These are phyloP conservation scores for Ophiostoma australiae DNA, from an alignment of 2,329 filamentous ascomycete species.

Conservation along the genomic window DNA sequence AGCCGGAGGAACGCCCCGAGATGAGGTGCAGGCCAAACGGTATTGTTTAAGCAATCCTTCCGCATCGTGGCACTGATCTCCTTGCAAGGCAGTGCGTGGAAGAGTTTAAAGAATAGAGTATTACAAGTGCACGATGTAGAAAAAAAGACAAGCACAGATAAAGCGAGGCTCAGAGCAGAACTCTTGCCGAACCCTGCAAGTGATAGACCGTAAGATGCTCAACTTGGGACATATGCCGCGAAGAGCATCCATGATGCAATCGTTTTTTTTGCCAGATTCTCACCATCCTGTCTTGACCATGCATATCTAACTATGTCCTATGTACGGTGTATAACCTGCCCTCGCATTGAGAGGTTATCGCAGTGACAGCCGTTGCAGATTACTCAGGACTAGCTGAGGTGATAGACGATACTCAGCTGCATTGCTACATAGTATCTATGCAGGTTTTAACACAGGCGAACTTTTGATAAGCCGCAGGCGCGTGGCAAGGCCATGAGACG, in stretches of 20 bases:
- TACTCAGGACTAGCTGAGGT: not conserved
- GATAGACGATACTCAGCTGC: not conserved
- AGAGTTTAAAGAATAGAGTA: not conserved
- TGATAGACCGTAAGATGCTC: not conserved
- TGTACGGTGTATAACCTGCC: no score
- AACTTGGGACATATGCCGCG: not conserved
- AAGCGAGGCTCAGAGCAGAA: not conserved
- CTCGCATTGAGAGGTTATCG: not conserved
- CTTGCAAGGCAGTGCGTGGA: not conserved
- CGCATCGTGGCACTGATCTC: constrained; percentile 1
- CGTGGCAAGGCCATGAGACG: not conserved
- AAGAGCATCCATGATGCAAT: not conserved
- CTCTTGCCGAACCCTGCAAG: not conserved
- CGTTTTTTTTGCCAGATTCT: not conserved
- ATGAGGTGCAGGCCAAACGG: not conserved
- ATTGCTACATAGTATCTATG: not conserved
- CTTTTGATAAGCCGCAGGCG: not conserved
- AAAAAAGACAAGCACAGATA: not conserved
- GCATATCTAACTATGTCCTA: no score
- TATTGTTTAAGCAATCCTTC: constrained; percentile 2
- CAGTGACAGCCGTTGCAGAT: constrained; percentile 6
- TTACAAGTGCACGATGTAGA: not conserved
- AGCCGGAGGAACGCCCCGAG: not conserved
- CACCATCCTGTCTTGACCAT: not conserved
- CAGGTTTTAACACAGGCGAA: not conserved